These are phyloP conservation scores for Fusarium piperis DNA, from an alignment of 2,329 filamentous ascomycete genomes.

Conservation along the genomic window DNA sequence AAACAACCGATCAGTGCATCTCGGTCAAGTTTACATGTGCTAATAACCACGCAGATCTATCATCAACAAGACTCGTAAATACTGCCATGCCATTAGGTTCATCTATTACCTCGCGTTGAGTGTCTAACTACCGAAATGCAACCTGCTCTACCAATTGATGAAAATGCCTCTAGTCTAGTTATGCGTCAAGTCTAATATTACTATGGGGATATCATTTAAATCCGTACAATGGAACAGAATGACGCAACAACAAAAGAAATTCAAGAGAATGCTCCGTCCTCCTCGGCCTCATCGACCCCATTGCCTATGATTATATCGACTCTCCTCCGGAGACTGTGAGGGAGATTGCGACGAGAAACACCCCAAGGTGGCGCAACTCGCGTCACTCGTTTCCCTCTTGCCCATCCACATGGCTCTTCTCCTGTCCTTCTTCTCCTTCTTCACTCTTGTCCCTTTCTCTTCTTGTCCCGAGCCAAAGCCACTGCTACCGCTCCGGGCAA, in stretches of 20 bases:
- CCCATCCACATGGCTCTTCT: conserved; percentile 25
- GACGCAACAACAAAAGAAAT: background rate
- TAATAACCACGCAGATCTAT: background rate
- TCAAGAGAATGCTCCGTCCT: background rate
- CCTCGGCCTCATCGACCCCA: background rate
- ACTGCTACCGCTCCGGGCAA: background rate
- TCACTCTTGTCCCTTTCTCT: conserved; percentile 2
- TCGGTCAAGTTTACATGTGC: background rate
- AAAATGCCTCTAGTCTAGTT: background rate
- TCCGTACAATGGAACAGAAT: background rate
- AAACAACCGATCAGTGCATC: background rate
- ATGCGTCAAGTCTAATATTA: background rate
- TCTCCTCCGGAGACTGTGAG: background rate
- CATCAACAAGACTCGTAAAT: background rate
- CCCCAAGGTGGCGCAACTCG: background rate
- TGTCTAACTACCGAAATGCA: background rate
- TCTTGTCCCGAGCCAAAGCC: background rate
- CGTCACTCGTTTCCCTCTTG: background rate
- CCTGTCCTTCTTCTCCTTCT: conserved; percentile 19
- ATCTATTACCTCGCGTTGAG: background rate
- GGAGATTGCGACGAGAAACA: background rate
- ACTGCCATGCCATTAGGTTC: background rate
- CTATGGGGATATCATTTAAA: background rate
- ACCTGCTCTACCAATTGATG: background rate
- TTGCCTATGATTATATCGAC: background rate